phyloP scores from a whole-genome alignment of 83 land plant species.

The Picea abies region DNA sequence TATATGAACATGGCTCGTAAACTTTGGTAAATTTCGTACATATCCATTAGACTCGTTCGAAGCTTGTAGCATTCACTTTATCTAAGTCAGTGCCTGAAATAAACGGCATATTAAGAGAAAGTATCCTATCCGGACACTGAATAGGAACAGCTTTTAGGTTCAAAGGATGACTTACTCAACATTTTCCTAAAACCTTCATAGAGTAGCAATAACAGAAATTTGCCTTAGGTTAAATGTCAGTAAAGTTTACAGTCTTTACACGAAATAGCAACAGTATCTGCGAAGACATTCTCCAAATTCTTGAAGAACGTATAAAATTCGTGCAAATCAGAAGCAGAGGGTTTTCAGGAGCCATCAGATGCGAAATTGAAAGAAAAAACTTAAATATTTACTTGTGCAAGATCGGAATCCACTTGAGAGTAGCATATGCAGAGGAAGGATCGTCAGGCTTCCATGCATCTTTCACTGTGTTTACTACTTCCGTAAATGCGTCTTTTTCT shows the following conservation, averaged over 20 bases:
- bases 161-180: neutral
- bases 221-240: neutral
- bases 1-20: neutral
- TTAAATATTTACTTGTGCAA: constrained; percentile 58
- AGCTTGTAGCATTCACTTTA: neutral
- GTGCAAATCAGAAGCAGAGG: neutral
- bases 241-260: neutral
- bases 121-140: neutral
- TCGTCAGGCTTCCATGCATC: constrained; percentile 55
- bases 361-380: neutral
- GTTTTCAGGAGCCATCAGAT: neutral
- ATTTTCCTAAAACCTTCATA: neutral
- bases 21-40: neutral
- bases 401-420: constrained; percentile 88
- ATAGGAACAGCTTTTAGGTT: neutral
- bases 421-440: constrained; percentile 67
- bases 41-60: neutral
- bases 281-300: neutral
- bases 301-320: neutral
- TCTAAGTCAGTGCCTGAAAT: too few relatives aligned
- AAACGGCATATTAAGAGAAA: neutral
- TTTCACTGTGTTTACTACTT: constrained; percentile 60
- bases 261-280: neutral
- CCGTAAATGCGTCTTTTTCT: constrained; percentile 71
- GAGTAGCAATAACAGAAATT: neutral